A percentile compares a stretch with the other conserved stretches of the same genome.
These are phyloP conservation scores for Penicillium paneum DNA, from an alignment of 2,329 filamentous ascomycete genomes.

Conservation along the genomic window DNA sequence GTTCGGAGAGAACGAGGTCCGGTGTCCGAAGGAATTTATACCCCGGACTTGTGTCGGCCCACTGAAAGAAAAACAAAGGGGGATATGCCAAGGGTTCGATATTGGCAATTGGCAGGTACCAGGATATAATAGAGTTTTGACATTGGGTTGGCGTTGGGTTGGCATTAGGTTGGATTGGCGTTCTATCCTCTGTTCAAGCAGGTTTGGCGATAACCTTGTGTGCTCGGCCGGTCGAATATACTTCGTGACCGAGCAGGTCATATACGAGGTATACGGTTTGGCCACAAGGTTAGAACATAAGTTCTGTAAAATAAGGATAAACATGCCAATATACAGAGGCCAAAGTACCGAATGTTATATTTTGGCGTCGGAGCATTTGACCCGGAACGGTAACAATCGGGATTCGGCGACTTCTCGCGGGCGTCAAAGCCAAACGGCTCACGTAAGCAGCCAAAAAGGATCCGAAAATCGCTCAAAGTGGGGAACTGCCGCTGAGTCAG, in stretches of 20 bases:
- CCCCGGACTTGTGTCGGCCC: conserved; percentile 17
- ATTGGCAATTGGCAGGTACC: neutral
- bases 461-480: conserved; percentile 11
- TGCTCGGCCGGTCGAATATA: neutral
- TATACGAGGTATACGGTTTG: neutral
- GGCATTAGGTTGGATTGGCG: neutral
- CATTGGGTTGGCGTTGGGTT: neutral
- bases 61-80: neutral
- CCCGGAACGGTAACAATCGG: conserved; percentile 18
- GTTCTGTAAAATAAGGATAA: too few relatives aligned
- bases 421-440: neutral
- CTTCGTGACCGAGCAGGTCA: neutral
- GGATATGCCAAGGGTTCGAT: neutral
- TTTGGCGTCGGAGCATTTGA: neutral
- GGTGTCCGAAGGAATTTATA: conserved; percentile 17
- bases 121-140: neutral
- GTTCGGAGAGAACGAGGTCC: conserved; percentile 20
- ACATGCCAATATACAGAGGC: too few relatives aligned
- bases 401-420: conserved; percentile 15
- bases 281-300: too few relatives aligned
- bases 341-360: too few relatives aligned
- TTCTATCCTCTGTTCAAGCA: too few relatives aligned
- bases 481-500: conserved; percentile 15
- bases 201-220: neutral
- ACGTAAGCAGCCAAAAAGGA: conserved; percentile 8